Evolutionary conservation across 2,329 filamentous ascomycete genomes (phyloP).

Genomic region (Ophiostoma australiae): DNA sequence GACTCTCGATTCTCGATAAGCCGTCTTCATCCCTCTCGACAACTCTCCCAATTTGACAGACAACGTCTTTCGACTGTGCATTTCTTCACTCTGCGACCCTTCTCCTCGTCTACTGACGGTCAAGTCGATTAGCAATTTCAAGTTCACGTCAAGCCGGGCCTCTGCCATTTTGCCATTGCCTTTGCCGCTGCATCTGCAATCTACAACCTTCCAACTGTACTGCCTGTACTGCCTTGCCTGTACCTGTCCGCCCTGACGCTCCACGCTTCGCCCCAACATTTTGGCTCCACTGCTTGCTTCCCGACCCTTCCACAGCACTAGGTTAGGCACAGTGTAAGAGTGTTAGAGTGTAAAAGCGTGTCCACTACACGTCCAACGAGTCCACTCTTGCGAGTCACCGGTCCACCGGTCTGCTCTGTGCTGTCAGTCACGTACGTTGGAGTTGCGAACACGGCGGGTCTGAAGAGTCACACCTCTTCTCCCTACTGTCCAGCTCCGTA

Average conservation of each 20-base stretch:
- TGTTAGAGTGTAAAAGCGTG: not conserved
- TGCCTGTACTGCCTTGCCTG: not conserved
- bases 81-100: no score
- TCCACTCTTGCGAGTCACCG: constrained; percentile 20
- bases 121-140: constrained; percentile 18
- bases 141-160: constrained; percentile 14
- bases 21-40: not conserved
- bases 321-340: constrained; percentile 12
- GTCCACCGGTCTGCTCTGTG: constrained; percentile 12
- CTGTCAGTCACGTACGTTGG: not conserved
- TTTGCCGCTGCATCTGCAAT: not conserved
- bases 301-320: constrained; percentile 19
- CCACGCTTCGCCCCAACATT: constrained; percentile 18
- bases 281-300: constrained; percentile 17
- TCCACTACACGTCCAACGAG: not conserved
- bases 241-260: not conserved
- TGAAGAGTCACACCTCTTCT: constrained; percentile 47
- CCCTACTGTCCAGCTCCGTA: constrained; percentile 39
- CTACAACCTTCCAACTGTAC: not conserved
- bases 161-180: constrained; percentile 18
- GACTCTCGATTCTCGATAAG: not conserved
- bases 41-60: not conserved
- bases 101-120: constrained; percentile 4
- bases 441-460: constrained; percentile 35
- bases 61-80: not conserved